Percentiles rank a stretch among this genome's conserved stretches.
These are phyloP conservation scores for Alopecurus myosuroides DNA, from an alignment of 176 grass and related monocot genomes.

Conservation along the genomic window DNA sequence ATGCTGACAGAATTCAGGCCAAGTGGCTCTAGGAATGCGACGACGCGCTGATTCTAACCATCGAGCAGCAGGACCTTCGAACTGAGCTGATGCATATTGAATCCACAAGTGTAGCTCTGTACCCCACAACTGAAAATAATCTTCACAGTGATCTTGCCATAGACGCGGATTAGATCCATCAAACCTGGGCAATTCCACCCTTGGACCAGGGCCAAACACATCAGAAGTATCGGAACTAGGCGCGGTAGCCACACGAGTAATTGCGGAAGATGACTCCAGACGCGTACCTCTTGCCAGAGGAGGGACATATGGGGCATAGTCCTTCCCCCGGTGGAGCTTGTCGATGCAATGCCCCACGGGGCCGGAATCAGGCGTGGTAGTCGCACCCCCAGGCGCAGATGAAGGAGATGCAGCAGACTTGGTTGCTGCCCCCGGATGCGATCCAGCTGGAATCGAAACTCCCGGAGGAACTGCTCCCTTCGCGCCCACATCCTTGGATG, in stretches of 20 bases:
- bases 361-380: accelerated
- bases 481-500: too few species aligned
- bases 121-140: background rate
- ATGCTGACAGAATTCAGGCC: background rate
- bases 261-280: too few species aligned
- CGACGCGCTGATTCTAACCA: background rate
- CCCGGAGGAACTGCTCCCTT: too few species aligned
- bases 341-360: background rate
- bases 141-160: background rate
- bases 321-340: background rate
- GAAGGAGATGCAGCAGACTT: too few species aligned
- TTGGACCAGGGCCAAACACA: background rate
- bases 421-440: too few species aligned
- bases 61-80: background rate
- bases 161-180: background rate
- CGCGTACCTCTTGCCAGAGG: background rate
- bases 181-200: background rate
- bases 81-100: background rate
- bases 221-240: background rate
- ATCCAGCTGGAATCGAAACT: too few species aligned
- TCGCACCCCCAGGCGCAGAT: background rate
- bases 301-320: background rate
- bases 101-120: background rate
- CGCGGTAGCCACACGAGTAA: too few species aligned
- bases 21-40: background rate